Base-by-base conservation (phyloP, 306 rosid species). In the Trichosanthes cucumerina region DNA sequence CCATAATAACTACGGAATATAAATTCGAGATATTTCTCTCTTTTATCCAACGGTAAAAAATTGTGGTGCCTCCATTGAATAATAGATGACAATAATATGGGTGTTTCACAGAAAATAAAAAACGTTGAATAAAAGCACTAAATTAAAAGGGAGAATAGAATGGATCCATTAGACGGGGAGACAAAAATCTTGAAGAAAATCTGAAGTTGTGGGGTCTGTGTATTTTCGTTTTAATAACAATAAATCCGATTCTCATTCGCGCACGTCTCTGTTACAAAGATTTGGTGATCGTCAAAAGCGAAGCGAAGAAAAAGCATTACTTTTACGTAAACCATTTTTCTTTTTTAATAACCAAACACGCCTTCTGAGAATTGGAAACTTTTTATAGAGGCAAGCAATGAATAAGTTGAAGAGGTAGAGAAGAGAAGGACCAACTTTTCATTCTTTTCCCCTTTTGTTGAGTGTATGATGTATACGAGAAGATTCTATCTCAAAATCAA, bases 161-260 rank as follows among this genome's bases (percentile, higher is more conserved):
- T 28, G 43, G 31, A 62, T 28, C 63, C 63, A 57, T 7, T 53
- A 18, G 59, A 53, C 10, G 33, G 49, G 75, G 75, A 69, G 75
- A 43, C 75, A 69, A 39, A 69, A 69, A 69, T 69, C 75, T 69
- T 9, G 75, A 39, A 69, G 53, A 53, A 69, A 39, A 69, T 69
- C 75, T 41, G 75, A 5, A 13, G 53, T 39, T 39, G 73, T 65
- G 73, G 73, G 75, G 53, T 41, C 53, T 41, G 2, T 41, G 73
- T 65, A 65, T 34, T 65, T 36, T 18, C 7, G 50, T 69, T 21
- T 69, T 69, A 69, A 69, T 69, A 69, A 39, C 75, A 69, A 69
- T n/a, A 69, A 69, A 69, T 69, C 75, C 0, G 75, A 69, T 69
- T 69, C 75, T 69, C 75, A 39, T 39, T 53, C 75, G 53, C 75